Conservation (phyloP, 2,329 filamentous ascomycete species). For the Colletotrichum gloeosporioides region DNA sequence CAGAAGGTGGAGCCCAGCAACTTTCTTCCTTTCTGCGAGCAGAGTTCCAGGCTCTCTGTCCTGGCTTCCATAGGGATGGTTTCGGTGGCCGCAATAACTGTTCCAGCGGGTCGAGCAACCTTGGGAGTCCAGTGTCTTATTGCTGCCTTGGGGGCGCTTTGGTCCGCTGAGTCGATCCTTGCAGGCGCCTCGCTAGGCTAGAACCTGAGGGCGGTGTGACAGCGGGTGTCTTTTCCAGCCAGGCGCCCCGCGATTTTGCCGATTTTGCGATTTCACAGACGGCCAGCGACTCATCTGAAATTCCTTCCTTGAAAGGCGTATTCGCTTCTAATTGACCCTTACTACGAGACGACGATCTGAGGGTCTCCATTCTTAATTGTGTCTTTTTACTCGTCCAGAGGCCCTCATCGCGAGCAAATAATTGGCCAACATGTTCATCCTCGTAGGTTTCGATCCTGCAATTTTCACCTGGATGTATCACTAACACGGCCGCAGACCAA, state of each 20-base stretch:
- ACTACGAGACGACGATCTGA: not conserved
- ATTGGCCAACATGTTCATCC: constrained; percentile 51
- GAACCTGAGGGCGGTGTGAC: constrained; percentile 8
- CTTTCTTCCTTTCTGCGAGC: not conserved
- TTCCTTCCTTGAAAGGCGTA: not conserved
- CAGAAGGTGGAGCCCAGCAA: constrained; percentile 6
- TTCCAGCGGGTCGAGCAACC: not conserved
- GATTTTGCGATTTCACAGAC: not conserved
- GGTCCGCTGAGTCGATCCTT: not conserved
- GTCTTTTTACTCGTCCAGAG: not conserved
- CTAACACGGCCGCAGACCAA: constrained; percentile 69
- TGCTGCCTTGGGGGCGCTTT: not conserved
- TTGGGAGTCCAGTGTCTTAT: not conserved
- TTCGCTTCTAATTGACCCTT: not conserved
- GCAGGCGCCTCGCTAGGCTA: not conserved
- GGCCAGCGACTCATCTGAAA: not conserved
- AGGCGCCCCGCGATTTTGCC: constrained; percentile 15
- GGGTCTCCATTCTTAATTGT: not conserved
- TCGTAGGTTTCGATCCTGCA: constrained; percentile 39
- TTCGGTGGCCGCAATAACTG: constrained; percentile 15
- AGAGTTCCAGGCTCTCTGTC: not conserved
- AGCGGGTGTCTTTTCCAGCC: not conserved
- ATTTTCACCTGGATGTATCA: not conserved
- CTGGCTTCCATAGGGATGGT: not conserved
- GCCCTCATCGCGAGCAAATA: not conserved